These are phyloP conservation scores for Fusarium newnesense DNA, from an alignment of 2,329 filamentous ascomycete genomes.

Conservation along the genomic window DNA sequence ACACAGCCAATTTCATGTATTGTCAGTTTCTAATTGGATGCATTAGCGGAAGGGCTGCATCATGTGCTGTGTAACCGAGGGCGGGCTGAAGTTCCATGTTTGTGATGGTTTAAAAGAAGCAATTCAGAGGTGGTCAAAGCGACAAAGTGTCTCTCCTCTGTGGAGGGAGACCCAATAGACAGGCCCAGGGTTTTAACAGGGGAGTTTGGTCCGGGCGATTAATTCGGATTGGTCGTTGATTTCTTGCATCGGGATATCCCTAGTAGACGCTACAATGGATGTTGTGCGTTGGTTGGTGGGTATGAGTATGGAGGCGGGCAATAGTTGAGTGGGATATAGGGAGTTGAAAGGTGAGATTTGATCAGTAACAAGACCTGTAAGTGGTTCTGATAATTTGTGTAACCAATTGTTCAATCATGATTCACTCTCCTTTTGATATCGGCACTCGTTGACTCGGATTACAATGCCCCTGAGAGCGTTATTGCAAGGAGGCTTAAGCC, in stretches of 20 bases:
- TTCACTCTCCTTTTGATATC: background rate
- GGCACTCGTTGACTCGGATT: background rate
- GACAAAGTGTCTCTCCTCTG: background rate
- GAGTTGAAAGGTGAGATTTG: background rate
- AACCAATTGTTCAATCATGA: background rate
- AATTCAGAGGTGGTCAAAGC: slow-evolving; percentile 13
- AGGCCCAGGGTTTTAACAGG: background rate
- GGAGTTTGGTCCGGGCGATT: background rate
- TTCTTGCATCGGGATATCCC: slow-evolving; percentile 14
- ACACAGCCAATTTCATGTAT: background rate
- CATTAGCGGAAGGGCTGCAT: slow-evolving; percentile 6
- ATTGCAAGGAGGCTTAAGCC: background rate
- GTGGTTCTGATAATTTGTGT: background rate
- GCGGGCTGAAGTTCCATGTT: slow-evolving; percentile 1
- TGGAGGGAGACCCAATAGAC: background rate
- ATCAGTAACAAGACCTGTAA: background rate
- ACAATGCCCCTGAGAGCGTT: background rate
- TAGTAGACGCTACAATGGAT: slow-evolving; percentile 2
- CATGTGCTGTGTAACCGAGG: slow-evolving; percentile 3
- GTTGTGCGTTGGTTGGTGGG: slow-evolving; percentile 6
- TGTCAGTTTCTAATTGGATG: slow-evolving; percentile 2
- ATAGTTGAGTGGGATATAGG: background rate
- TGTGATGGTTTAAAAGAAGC: background rate
- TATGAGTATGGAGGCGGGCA: background rate
- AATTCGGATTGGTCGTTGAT: slow-evolving; percentile 4